phyloP scores from a whole-genome alignment of 2,329 filamentous ascomycete genomes.

The Seiridium unicorne region DNA sequence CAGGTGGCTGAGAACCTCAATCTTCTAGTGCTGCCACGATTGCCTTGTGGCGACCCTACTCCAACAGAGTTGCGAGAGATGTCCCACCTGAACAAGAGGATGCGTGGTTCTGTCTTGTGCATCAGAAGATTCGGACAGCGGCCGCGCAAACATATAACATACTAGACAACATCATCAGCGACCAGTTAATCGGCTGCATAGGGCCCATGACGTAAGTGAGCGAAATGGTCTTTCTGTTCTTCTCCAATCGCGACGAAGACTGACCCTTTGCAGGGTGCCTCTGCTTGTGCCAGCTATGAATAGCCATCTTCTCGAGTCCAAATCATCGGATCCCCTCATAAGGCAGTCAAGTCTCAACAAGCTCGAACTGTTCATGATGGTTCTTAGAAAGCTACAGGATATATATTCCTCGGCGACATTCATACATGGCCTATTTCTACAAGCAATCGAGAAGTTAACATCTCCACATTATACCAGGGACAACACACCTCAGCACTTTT shows the following conservation, averaged over 20 bases:
- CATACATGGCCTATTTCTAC: slow-evolving; percentile 10
- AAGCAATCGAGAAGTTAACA: slow-evolving; percentile 13
- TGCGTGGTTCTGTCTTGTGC: slow-evolving; percentile 8
- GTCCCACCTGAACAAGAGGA: slow-evolving; percentile 3
- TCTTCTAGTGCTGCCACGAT: slow-evolving; percentile 9
- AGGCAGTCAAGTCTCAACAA: slow-evolving; percentile 13
- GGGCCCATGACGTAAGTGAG: slow-evolving; percentile 12
- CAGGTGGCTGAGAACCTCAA: background rate
- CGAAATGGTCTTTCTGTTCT: background rate
- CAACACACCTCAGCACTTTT: slow-evolving; percentile 7
- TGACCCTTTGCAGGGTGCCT: slow-evolving; percentile 8
- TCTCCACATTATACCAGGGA: slow-evolving; percentile 6
- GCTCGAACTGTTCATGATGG: slow-evolving; percentile 13
- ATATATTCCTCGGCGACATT: slow-evolving; percentile 13
- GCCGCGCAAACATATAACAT: slow-evolving; percentile 8
- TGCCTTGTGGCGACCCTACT: slow-evolving; percentile 11
- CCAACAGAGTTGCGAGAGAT: slow-evolving; percentile 3
- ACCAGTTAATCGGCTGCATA: slow-evolving; percentile 10
- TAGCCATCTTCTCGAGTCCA: slow-evolving; percentile 12
- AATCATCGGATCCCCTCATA: slow-evolving; percentile 12
- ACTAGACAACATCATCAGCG: slow-evolving; percentile 11
- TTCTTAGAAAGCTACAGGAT: slow-evolving; percentile 10
- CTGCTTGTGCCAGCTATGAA: slow-evolving; percentile 13
- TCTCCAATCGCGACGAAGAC: background rate
- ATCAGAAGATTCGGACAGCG: slow-evolving; percentile 11